Base-by-base conservation (phyloP, 441 rosid genomes). In the Francoa sonchifolia region DNA sequence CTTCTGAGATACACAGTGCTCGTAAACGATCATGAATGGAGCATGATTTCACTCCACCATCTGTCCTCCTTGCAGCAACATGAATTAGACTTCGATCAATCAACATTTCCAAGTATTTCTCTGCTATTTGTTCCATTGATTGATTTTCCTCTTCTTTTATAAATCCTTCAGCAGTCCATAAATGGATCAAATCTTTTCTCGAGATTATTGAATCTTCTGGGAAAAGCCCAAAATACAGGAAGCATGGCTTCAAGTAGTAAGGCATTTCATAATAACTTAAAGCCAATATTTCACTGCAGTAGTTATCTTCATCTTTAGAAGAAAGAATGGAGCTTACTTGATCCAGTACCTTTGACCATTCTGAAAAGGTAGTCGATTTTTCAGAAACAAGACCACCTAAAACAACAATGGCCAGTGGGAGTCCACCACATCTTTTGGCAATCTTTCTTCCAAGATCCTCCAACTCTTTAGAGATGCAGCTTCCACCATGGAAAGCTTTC, bases 161-260 rank as follows among this genome's bases (percentile, higher is more conserved):
- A 7, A 54, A 54, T 2, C 58, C 59, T n/a, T 54, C 41, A 8
- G 59, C 51, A 5, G 46, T 38, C 52, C 52, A 54, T 13, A 38
- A 33, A 4, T 53, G 47, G 19, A 40, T 14, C 16, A 54, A 4
- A 18, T 42, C 47, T 6, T 14, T 38, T 13, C 41, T 22, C 17
- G 23, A 19, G 12, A 47, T 31, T 6, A 7, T 8, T 10, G 33
- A 19, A 35, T 15, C 47, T n/a, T 39, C 42, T 0, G 52, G 59
- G 13, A 54, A 54, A 19, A 40, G n/a, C 9, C 48, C 27, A 6
- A 47, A 21, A 20, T 39, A 47, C 48, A 54, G 31, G 27, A 54
- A 46, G 35, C 46, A 38, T 5, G 33, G 28, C 18, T 45, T 54
- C 12, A 54, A 53, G 12, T 39, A 18, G 29, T 38, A 19, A 11